Percentiles rank a stretch among this genome's conserved stretches.
Evolutionary conservation across 805 yeast species (phyloP).

Genomic region (Vanderwaltozyma tropicalis): DNA sequence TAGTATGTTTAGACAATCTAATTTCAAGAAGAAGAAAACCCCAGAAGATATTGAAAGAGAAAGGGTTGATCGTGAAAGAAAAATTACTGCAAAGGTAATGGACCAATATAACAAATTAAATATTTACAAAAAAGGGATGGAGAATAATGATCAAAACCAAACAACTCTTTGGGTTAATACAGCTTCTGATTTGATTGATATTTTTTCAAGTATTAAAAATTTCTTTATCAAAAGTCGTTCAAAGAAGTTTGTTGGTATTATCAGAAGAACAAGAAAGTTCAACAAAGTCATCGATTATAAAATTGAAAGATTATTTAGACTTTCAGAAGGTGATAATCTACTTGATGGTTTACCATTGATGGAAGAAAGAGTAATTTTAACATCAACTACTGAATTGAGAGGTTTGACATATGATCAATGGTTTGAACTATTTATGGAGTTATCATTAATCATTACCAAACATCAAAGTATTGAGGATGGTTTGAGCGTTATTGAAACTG

Average conservation of each 20-base stretch:
- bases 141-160: constrained; percentile 47
- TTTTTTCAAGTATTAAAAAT: constrained; percentile 64
- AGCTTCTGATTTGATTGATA: constrained; percentile 74
- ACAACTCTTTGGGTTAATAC: constrained; percentile 71
- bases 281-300: constrained; percentile 63
- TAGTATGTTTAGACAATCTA: constrained; percentile 20
- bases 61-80: constrained; percentile 43
- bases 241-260: constrained; percentile 56
- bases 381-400: constrained; percentile 52
- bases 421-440: constrained; percentile 77
- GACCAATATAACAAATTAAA: constrained; percentile 47
- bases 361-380: constrained; percentile 34
- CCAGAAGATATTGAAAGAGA: constrained; percentile 34
- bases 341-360: constrained; percentile 28
- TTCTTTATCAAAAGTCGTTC: constrained; percentile 73
- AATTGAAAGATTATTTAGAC: constrained; percentile 53
- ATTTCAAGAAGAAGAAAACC: constrained; percentile 21
- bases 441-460: constrained; percentile 56
- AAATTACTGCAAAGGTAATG: constrained; percentile 46
- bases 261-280: constrained; percentile 49
- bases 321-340: constrained; percentile 45
- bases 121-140: constrained; percentile 40
- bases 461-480: constrained; percentile 55
- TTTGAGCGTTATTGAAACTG: constrained; percentile 57
- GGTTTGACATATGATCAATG: constrained; percentile 72